phyloP scores from a whole-genome alignment of 371 early-diverging fungal species.

The Mucor mucedo region DNA sequence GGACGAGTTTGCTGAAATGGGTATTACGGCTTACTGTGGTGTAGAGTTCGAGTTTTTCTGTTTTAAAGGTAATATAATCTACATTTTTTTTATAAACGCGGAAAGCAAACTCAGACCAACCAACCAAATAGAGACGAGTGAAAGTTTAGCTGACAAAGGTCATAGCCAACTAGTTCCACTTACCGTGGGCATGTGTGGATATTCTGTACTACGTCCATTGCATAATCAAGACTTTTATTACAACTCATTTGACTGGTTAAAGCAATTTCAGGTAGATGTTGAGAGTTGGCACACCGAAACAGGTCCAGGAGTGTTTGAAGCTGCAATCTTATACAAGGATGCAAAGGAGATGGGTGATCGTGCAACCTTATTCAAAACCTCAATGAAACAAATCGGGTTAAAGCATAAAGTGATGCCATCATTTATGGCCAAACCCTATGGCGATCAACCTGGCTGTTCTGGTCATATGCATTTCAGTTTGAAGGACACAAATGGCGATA shows the following conservation, averaged over 20 bases:
- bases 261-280: slow-evolving; percentile 66
- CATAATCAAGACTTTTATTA: slow-evolving; percentile 76
- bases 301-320: slow-evolving; percentile 88
- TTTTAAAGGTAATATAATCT: slow-evolving; percentile 66
- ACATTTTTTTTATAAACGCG: not conserved
- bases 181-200: slow-evolving; percentile 86
- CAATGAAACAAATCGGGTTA: slow-evolving; percentile 76
- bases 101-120: too few relatives aligned
- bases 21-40: slow-evolving; percentile 69
- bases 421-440: slow-evolving; percentile 89
- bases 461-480: slow-evolving; percentile 85
- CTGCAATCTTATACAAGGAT: slow-evolving; percentile 70
- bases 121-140: slow-evolving; percentile 63
- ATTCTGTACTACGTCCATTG: slow-evolving; percentile 75
- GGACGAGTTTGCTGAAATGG: slow-evolving; percentile 47
- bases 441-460: slow-evolving; percentile 78
- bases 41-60: slow-evolving; percentile 87
- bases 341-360: slow-evolving; percentile 76
- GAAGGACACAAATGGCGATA: slow-evolving; percentile 49
- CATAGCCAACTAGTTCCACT: slow-evolving; percentile 60
- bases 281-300: slow-evolving; percentile 88
- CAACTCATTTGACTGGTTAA: slow-evolving; percentile 71
- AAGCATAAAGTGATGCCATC: slow-evolving; percentile 74
- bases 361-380: slow-evolving; percentile 80
- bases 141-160: slow-evolving; percentile 63